Base-by-base conservation (phyloP, 108 stramenopile species). In the Skeletonema tropicum region DNA sequence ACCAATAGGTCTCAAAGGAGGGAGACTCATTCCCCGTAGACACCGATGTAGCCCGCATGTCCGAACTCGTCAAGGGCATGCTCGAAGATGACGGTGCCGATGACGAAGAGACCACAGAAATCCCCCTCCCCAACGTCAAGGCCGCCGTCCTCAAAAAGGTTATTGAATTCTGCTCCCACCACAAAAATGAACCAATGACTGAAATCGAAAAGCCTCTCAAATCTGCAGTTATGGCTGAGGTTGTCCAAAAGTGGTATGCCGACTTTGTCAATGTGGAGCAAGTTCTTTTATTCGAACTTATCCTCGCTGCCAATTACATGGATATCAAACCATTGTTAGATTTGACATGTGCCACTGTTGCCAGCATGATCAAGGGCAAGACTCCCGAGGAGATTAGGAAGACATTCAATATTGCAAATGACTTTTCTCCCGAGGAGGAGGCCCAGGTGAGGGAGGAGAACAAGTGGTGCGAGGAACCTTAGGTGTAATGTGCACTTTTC, bases 401-500 rank as follows among this genome's bases (percentile, higher is more conserved):
- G 60, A 96, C 94, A 21, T 99, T 99, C 88, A 98, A 98, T 85
- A 98, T 99, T 81, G 90, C 89, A 59, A 99, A 99, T 82, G 98
- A 99, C 83, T 99, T 99, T 84, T 95, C 97, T 57, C 99, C 98
- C 3, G 98, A 99, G 74, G 98, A 99, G 74, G 99, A 99, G 90
- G 98, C 98, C 17, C 98, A 97, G 83, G 98, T 99, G 8, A 89
- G 98, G 41, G 98, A 99, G 81, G 98, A 99, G 90, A 99, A 99
- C 91, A 99, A 99, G 85, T 99, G 99, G 99, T 98, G 97, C 64
- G 99, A 99, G 86, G 98, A 98, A 69, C 94, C 99, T n/a, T 98
- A 92, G 83, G 68, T 11, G 9, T 39, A 6, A 39, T 39, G 38
- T 39, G 94, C 93, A 35, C n/a, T n/a, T n/a, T 39, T 12, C 12